Conservation (phyloP, 495 filamentous ascomycete genomes). For the Penicillium soppii region DNA sequence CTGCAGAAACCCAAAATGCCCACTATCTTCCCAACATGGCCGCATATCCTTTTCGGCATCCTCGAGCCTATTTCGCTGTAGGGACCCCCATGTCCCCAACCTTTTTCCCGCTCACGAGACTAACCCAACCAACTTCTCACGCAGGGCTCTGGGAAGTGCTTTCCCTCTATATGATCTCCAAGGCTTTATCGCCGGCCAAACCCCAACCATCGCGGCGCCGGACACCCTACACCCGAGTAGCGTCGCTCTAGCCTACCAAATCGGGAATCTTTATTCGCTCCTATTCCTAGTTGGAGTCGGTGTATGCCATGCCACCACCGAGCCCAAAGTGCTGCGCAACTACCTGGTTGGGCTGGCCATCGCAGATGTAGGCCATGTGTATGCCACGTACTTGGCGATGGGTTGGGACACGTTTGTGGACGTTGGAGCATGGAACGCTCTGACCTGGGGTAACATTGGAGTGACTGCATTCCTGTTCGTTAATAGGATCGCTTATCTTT, state of each 20-base stretch:
- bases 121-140: constrained; percentile 7
- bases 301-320: constrained; percentile 61
- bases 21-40: constrained; percentile 43
- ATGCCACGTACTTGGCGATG: constrained; percentile 57
- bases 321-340: constrained; percentile 63
- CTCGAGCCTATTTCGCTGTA: constrained; percentile 71
- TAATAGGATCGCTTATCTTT: constrained; percentile 55
- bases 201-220: constrained; percentile 36
- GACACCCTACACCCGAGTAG: constrained; percentile 40
- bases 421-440: constrained; percentile 61
- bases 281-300: constrained; percentile 60
- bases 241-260: constrained; percentile 55
- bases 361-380: constrained; percentile 70
- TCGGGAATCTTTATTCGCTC: constrained; percentile 67
- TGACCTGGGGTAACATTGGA: constrained; percentile 74
- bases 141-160: constrained; percentile 55
- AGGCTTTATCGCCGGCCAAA: constrained; percentile 61
- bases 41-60: constrained; percentile 46
- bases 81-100: constrained; percentile 20
- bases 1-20: constrained; percentile 23
- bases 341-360: constrained; percentile 65
- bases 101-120: neutral
- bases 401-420: constrained; percentile 54
- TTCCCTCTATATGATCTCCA: constrained; percentile 53
- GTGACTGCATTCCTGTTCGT: constrained; percentile 56